Evolutionary conservation across 2,329 filamentous ascomycete genomes (phyloP), one percentile per base, ranked within the genome.

Genomic region (Phialocephala subalpina): DNA sequence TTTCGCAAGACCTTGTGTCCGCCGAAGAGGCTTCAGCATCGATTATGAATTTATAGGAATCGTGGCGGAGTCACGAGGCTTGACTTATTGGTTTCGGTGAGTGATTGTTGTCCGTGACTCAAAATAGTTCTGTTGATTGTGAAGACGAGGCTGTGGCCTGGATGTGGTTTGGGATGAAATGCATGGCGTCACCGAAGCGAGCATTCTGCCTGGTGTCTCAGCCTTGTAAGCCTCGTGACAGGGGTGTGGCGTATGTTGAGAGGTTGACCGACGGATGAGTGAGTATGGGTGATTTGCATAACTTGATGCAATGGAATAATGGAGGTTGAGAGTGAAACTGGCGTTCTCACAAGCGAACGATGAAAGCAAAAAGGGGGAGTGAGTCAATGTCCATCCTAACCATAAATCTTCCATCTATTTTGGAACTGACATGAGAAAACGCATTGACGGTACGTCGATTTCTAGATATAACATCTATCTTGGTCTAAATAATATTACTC

Each of bases 31-130:
- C 16, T 18, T 11, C 16, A 42, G 29, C 29, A 33, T 33, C n/a
- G n/a, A n/a, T n/a, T n/a, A n/a, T n/a, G n/a, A n/a, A 16, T 40
- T 40, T 16, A 40, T 16, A 2, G 36, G 36, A 42, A 42, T 42
- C 14, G 40, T 18, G 40, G 40, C 40, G 40, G 12, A 42, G 40
- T 16, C 2, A 12, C 14, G 16, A 42, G 40, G 40, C 40, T 42
- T 16, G n/a, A n/a, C n/a, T n/a, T 16, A 42, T 42, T 49, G 45
- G 45, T 22, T 9, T 20, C 45, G 45, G 45, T 49, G 45, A 49
- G 45, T 49, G 45, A 49, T 20, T 49, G 45, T 49, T 49, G 45
- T 20, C 20, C 7, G 20, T 49, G 45, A 49, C 45, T 49, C 45
- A 49, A 49, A 22, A 22, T 49, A 22, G 45, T 7, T 22, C n/a